Percentiles rank a stretch among this genome's conserved stretches.
These are phyloP conservation scores for Trichophyton mentagrophytes DNA, from an alignment of 2,329 filamentous ascomycete genomes.

Conservation along the genomic window DNA sequence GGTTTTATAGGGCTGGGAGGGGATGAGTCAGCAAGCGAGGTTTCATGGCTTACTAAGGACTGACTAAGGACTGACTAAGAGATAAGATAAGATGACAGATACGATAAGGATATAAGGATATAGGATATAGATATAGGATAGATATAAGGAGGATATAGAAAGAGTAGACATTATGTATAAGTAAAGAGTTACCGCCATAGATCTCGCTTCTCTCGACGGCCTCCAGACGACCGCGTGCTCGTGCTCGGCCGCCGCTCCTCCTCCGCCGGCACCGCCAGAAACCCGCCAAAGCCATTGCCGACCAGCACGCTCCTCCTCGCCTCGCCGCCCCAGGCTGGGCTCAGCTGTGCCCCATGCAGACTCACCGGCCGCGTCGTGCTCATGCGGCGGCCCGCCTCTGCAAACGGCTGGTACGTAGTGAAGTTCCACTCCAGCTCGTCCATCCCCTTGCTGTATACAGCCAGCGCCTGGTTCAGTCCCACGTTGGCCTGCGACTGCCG, in stretches of 20 bases:
- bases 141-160: not conserved
- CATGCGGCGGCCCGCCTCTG: conserved; percentile 22
- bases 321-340: conserved; percentile 47
- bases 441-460: conserved; percentile 54
- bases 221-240: conserved; percentile 17
- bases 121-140: not conserved
- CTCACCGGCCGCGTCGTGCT: conserved; percentile 35
- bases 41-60: not conserved
- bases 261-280: conserved; percentile 49
- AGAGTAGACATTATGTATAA: not conserved
- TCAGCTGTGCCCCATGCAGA: conserved; percentile 34
- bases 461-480: conserved; percentile 42
- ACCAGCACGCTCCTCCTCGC: conserved; percentile 51
- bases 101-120: not conserved
- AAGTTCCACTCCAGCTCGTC: conserved; percentile 58
- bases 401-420: conserved; percentile 43
- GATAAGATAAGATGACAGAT: not conserved
- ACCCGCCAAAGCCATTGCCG: conserved; percentile 54
- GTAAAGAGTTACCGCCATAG: conserved; percentile 25
- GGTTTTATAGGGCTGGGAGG: conserved; percentile 7
- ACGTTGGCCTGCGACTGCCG: conserved; percentile 16
- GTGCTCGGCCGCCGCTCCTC: conserved; percentile 30
- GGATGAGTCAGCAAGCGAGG: conserved; percentile 11
- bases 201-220: conserved; percentile 25
- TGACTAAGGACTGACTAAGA: no score